Evolutionary conservation across 768 basidiomycete species (phyloP), one percentile per base, ranked within the genome.

Genomic region (Saitozyma podzolica): DNA sequence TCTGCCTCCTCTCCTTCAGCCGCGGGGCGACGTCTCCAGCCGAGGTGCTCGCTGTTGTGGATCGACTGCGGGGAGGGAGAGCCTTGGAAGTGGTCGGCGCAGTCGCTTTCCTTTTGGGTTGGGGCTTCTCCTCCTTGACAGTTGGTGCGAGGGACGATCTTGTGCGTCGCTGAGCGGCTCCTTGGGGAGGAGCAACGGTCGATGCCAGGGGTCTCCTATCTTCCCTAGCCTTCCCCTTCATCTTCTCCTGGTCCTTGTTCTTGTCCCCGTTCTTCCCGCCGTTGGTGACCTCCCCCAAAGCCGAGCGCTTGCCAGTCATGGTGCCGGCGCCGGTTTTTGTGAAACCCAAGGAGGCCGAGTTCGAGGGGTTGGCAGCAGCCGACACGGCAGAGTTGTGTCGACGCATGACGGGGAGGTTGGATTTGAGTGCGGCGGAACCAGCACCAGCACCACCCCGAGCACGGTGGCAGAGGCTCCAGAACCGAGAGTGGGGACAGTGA

Each of bases 241-340:
- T n/a, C 56, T 10, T 37, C 55, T 29, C 58, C 58, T 16, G 40
- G 16, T 45, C 40, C 56, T 65, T 67, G 37, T 56, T 51, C 17
- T 45, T 50, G 6, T 47, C 51, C 8, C 37, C 49, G 9, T 63
- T 51, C 57, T 73, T 72, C 8, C 56, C 61, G 9, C 62, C 72
- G 58, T 73, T 73, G 41, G 70, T 72, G 2, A 76, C 71, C 52
- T 76, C 75, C 17, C 72, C 75, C 13, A 76, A 45, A 20, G 75
- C 75, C 11, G 68, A 58, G 45, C 75, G 63, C 45, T 59, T 63
- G 41, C 59, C 64, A 13, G 57, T 43, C 41, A 51, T 60, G 16
- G 65, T 63, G 11, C 45, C 57, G 40, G 40, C 50, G 37, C 17
- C 29, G 42, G 17, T 7, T 42, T 39, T 51, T n/a, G 49, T 40